Evolutionary conservation across 2,329 filamentous ascomycete genomes (phyloP), one percentile per base, ranked within the genome.

Genomic region (Fusarium clavum): DNA sequence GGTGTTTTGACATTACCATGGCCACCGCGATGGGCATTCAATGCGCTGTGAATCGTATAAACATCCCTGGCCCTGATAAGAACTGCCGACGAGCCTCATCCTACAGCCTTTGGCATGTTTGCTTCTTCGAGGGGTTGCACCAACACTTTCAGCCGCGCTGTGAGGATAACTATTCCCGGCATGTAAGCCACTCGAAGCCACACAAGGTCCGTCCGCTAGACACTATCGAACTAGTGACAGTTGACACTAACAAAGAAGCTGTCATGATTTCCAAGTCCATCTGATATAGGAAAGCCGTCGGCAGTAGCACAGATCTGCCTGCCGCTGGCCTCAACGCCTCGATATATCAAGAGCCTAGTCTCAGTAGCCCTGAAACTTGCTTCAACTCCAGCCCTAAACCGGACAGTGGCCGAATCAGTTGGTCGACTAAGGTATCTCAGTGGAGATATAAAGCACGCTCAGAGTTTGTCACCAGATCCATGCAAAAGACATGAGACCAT

Each of bases 11-110:
- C 24, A 52, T 52, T 27, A 10, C n/a, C 25, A 20, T 25, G 6
- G 9, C 13, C 24, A 25, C 24, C 13, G 16, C 16, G 10, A 22
- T 41, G 18, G 24, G 7, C 49, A 18, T 43, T 43, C 13, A 25
- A 29, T 8, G 40, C 18, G n/a, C 27, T 41, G 34, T 14, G 27
- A 12, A 43, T 41, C 24, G 13, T 43, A 8, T 52, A 13, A 20
- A 16, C 49, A 52, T 11, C 46, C 49, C 34, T 52, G 32, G 18
- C 13, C 34, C 25, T 51, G 22, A 20, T 52, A 41, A 24, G 34
- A 41, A 27, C 22, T 52, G 30, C 49, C 49, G 49, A 41, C 27
- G 49, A 52, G 49, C 49, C 49, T 52, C 49, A 41, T 41, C 10
- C 24, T 11, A 27, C 22, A 52, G 22, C 30, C 30, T n/a, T 9